A percentile compares a stretch with the other conserved stretches of the same genome.
phyloP scores from a whole-genome alignment of 2,329 filamentous ascomycete species.

The Harringtonia aguacate region DNA sequence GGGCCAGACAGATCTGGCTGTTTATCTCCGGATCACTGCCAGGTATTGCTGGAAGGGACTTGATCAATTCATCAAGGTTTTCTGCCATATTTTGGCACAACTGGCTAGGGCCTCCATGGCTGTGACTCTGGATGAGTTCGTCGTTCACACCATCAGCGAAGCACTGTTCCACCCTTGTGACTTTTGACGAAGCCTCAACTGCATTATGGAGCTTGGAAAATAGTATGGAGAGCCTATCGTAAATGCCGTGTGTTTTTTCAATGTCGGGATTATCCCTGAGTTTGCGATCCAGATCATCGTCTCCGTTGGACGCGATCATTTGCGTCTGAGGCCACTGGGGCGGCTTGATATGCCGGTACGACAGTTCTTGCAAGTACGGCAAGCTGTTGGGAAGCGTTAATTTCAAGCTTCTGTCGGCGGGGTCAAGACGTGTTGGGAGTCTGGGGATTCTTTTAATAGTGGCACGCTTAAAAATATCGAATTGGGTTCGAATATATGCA shows the following conservation, averaged over 20 bases:
- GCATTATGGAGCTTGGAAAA: not conserved
- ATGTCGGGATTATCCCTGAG: not conserved
- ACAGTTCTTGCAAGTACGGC: constrained; percentile 16
- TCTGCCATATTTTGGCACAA: not conserved
- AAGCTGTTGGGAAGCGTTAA: constrained; percentile 31
- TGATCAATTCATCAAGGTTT: not conserved
- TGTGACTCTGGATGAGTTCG: too few species aligned
- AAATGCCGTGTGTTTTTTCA: not conserved
- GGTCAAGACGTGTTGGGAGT: constrained; percentile 26
- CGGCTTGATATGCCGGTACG: not conserved
- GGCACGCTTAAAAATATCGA: constrained; percentile 27
- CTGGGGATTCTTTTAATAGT: constrained; percentile 26
- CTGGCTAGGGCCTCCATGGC: not conserved
- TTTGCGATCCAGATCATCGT: constrained; percentile 17
- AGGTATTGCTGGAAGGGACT: constrained; percentile 19
- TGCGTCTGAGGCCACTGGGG: constrained; percentile 1
- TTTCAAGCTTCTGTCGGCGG: constrained; percentile 17
- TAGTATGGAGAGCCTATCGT: not conserved
- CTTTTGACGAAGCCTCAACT: not conserved
- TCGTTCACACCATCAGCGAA: too few species aligned
- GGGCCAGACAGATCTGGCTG: constrained; percentile 39
- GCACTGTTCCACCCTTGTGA: too few species aligned
- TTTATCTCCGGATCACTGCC: constrained; percentile 34
- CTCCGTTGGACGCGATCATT: too few species aligned
- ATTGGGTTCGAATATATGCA: constrained; percentile 21